Conservation (phyloP, 2,329 filamentous ascomycete genomes). For the Hypoxylon sp. region DNA sequence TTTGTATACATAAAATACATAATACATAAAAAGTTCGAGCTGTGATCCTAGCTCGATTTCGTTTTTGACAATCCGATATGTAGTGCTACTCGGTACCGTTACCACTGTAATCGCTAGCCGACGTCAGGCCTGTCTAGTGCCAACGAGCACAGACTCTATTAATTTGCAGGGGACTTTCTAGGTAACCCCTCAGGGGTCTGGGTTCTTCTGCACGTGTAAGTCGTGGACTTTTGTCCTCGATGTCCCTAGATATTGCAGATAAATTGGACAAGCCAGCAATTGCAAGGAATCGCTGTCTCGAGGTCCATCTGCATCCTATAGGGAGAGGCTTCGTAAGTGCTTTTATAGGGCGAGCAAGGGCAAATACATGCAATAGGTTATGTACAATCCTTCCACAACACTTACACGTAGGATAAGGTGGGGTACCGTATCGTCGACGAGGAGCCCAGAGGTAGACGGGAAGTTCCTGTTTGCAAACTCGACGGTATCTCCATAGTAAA, state of each 20-base stretch:
- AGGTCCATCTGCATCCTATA: conserved; percentile 22
- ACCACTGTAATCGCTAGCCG: conserved; percentile 31
- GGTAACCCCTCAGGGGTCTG: conserved; percentile 13
- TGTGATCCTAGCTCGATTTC: conserved; percentile 6
- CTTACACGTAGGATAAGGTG: conserved; percentile 28
- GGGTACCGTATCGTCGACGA: conserved; percentile 14
- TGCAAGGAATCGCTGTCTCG: conserved; percentile 5
- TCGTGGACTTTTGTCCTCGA: conserved; percentile 28
- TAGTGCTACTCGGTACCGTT: conserved; percentile 30
- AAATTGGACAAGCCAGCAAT: conserved; percentile 25
- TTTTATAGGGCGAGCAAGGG: conserved; percentile 2
- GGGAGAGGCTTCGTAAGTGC: conserved; percentile 13
- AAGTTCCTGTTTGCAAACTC: conserved; percentile 26
- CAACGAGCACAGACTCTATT: conserved; percentile 26
- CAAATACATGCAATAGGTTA: conserved; percentile 17
- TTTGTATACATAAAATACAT: not conserved
- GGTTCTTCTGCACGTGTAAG: conserved; percentile 33
- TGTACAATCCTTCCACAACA: conserved; percentile 27
- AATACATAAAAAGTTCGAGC: conserved; percentile 8
- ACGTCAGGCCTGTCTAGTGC: conserved; percentile 28
- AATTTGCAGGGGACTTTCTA: conserved; percentile 26
- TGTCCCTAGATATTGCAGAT: conserved; percentile 27
- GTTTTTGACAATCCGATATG: conserved; percentile 9
- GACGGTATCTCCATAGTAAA: conserved; percentile 12
- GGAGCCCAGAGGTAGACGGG: conserved; percentile 19